A percentile compares a stretch with the other conserved stretches of the same genome.
Conservation (phyloP, 1,284 basidiomycete species). For the Pholiota adiposa region DNA sequence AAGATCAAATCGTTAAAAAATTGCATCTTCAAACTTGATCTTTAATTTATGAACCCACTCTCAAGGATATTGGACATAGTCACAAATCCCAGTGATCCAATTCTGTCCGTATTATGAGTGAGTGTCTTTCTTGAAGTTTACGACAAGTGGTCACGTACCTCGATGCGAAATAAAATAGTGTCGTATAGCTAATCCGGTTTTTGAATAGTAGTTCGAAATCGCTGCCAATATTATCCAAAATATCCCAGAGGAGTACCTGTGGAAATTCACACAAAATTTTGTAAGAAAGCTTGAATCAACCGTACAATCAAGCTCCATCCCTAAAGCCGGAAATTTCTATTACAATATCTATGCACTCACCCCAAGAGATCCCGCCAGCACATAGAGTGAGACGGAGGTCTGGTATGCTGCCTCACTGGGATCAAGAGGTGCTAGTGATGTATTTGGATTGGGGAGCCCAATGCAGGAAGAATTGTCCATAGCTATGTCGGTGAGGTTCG, state of each 20-base stretch:
- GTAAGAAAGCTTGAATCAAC: too few relatives aligned
- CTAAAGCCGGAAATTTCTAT: too few relatives aligned
- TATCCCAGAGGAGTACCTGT: conserved; percentile 1
- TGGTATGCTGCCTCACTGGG: neutral
- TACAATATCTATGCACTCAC: neutral
- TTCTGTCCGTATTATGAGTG: neutral
- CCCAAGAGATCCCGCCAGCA: neutral
- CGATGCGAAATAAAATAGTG: neutral
- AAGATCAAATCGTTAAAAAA: neutral
- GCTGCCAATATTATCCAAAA: neutral
- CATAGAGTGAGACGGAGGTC: neutral
- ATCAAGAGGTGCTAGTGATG: too few relatives aligned
- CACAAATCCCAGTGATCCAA: conserved; percentile 5
- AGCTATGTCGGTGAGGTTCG: too few relatives aligned
- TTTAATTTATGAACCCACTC: neutral
- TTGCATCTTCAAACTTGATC: neutral
- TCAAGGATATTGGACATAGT: neutral
- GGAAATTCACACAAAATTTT: neutral
- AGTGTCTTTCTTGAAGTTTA: neutral
- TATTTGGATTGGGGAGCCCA: too few relatives aligned
- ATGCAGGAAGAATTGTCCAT: too few relatives aligned
- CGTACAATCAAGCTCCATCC: too few relatives aligned
- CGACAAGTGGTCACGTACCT: neutral
- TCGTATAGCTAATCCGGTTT: neutral
- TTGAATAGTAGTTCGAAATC: neutral